Percentiles rank a stretch among this genome's conserved stretches.
Conservation (phyloP, 345 rosid species). For the Lepidium didymum region DNA sequence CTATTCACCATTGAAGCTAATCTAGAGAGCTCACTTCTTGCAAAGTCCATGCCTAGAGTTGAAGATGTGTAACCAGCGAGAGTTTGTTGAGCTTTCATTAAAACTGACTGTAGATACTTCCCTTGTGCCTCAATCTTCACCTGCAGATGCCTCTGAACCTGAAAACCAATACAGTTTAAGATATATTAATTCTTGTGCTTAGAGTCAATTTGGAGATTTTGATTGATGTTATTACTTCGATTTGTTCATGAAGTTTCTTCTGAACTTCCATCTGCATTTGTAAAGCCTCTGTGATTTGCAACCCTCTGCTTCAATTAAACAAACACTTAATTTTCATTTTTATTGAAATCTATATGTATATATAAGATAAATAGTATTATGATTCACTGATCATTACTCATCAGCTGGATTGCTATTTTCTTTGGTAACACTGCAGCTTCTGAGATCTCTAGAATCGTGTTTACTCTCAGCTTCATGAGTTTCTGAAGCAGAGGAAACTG, state of each 20-base stretch:
- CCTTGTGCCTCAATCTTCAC: slow-evolving; percentile 98
- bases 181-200: background rate
- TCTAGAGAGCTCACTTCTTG: slow-evolving; percentile 64
- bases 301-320: slow-evolving; percentile 41
- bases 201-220: background rate
- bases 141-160: slow-evolving; percentile 94
- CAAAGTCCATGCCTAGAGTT: slow-evolving; percentile 47
- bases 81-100: slow-evolving; percentile 86
- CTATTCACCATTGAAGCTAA: slow-evolving; percentile 59
- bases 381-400: slow-evolving; percentile 67
- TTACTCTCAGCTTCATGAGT: slow-evolving; percentile 22
- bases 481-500: slow-evolving; percentile 23
- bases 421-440: slow-evolving; percentile 21
- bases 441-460: slow-evolving; percentile 4
- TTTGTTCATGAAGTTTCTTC: slow-evolving; percentile 85
- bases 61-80: slow-evolving; percentile 63
- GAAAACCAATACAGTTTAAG: slow-evolving; percentile 1
- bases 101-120: slow-evolving; percentile 76
- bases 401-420: slow-evolving; percentile 36
- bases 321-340: background rate
- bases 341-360: no score
- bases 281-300: slow-evolving; percentile 74
- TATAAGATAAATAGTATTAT: no score
- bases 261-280: slow-evolving; percentile 93
- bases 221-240: slow-evolving; percentile 51